Evolutionary conservation across 2,329 filamentous ascomycete species (phyloP).

Genomic region (Cladosporium cucumerinum): DNA sequence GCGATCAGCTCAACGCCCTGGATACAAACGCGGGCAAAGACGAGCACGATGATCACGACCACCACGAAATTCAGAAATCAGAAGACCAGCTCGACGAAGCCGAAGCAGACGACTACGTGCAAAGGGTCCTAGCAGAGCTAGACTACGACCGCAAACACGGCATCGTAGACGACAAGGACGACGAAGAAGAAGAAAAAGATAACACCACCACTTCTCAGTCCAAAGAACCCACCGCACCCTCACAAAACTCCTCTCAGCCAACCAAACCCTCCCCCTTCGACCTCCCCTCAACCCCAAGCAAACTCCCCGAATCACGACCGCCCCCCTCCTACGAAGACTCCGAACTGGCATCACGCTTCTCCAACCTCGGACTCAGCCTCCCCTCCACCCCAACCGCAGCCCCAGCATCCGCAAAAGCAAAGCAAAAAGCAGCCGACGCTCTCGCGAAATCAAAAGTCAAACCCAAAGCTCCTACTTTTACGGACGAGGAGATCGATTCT

Average conservation of each 20-base stretch:
- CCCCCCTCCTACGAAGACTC: conserved; percentile 39
- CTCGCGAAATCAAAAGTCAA: conserved; percentile 30
- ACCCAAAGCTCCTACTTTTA: conserved; percentile 41
- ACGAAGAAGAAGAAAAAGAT: conserved; percentile 10
- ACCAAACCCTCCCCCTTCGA: conserved; percentile 17
- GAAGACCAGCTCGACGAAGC: conserved; percentile 34
- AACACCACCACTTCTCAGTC: neutral
- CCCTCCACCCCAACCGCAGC: conserved; percentile 47
- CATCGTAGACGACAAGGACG: conserved; percentile 16
- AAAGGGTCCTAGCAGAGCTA: conserved; percentile 45
- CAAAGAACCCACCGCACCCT: neutral
- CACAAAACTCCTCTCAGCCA: neutral
- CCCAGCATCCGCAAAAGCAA: conserved; percentile 30
- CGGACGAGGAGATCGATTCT: conserved; percentile 67
- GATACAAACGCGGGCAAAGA: neutral
- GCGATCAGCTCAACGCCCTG: conserved; percentile 22
- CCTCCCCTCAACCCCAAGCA: conserved; percentile 34
- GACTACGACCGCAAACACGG: conserved; percentile 43
- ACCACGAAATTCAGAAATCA: conserved; percentile 14
- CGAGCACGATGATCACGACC: neutral
- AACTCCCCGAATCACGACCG: conserved; percentile 18
- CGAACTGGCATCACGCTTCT: conserved; percentile 45
- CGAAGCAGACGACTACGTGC: conserved; percentile 47
- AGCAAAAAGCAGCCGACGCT: conserved; percentile 27
- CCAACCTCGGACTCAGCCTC: conserved; percentile 43